Base-by-base conservation (phyloP, 495 filamentous ascomycete genomes). In the Penicillium maclennaniae region DNA sequence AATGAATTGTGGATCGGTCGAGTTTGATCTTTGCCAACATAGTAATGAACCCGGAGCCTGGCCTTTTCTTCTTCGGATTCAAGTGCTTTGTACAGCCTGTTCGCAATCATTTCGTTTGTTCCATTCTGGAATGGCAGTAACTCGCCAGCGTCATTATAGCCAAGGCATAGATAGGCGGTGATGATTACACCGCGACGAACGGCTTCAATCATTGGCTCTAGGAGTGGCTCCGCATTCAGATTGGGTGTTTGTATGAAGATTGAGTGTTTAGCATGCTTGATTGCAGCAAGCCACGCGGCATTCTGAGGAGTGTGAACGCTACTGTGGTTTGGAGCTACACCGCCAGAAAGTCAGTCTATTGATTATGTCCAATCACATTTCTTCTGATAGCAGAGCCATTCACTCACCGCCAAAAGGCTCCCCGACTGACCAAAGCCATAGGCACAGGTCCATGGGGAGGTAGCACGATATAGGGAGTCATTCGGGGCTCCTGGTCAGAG, bases 141-240 rank as follows among this genome's bases (percentile, higher is more conserved):
- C 59, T 91, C 85, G 47, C 87, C 87, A 7, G 83, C 72, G 54
- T 92, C 87, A 56, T 91, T 91, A 64, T 92, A 92, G 1, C 88
- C 86, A 1, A 91, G 76, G 47, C 85, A 88, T 19, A 91, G 69
- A 51, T 88, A 90, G 60, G 78, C 84, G 3, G 79, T 80, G 2
- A 91, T 83, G 10, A 80, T 69, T 3, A 89, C 70, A 14, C 86
- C 86, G 15, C 86, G 75, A 45, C 81, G 76, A n/a, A 82, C 78
- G 1, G 87, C 87, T 17, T 78, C 77, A 1, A 76, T 51, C 20
- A 91, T 69, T 4, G 83, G 82, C 1, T 84, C 79, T 1, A 87
- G 50, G 0, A 89, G 74, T 0, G 85, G 82, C 49, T 79, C 79
- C 10, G 87, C 86, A 60, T 92, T 92, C 44, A 92, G 77, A 36